These are phyloP conservation scores for Peronospora destructor DNA, from an alignment of 352 stramenopile genomes.

Conservation along the genomic window DNA sequence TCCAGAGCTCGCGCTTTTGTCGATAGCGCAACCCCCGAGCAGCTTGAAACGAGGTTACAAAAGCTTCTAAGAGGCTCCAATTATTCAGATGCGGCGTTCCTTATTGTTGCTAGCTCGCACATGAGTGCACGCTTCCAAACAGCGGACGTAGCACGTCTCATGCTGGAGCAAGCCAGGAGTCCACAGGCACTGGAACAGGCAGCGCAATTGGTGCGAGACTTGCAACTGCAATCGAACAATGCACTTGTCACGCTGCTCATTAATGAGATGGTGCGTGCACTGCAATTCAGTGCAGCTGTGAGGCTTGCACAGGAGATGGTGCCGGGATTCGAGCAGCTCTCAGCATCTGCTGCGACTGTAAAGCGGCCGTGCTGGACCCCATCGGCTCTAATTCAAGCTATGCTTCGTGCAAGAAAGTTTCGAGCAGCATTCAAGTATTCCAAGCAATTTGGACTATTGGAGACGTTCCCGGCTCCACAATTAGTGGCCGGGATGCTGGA, in stretches of 20 bases:
- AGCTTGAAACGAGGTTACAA: constrained; percentile 56
- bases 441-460: constrained; percentile 72
- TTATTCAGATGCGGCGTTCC: constrained; percentile 60
- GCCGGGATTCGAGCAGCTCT: constrained; percentile 53
- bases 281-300: constrained; percentile 64
- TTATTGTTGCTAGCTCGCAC: constrained; percentile 47
- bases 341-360: constrained; percentile 8
- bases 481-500: constrained; percentile 70
- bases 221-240: constrained; percentile 63
- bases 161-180: constrained; percentile 46
- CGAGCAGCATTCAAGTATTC: constrained; percentile 69
- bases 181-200: constrained; percentile 45
- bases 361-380: constrained; percentile 62
- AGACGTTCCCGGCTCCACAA: constrained; percentile 55
- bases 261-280: constrained; percentile 61
- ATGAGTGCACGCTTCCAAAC: constrained; percentile 68
- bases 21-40: constrained; percentile 32
- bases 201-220: constrained; percentile 64
- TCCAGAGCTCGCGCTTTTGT: constrained; percentile 27
- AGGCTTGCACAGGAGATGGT: constrained; percentile 78
- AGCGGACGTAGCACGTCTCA: constrained; percentile 68
- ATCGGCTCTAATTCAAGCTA: constrained; percentile 72
- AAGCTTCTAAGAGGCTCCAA: constrained; percentile 34
- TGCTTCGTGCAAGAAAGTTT: constrained; percentile 70
- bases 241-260: constrained; percentile 77